Evolutionary conservation across 2,329 filamentous ascomycete genomes (phyloP).

Genomic region (Exserohilum turcica): DNA sequence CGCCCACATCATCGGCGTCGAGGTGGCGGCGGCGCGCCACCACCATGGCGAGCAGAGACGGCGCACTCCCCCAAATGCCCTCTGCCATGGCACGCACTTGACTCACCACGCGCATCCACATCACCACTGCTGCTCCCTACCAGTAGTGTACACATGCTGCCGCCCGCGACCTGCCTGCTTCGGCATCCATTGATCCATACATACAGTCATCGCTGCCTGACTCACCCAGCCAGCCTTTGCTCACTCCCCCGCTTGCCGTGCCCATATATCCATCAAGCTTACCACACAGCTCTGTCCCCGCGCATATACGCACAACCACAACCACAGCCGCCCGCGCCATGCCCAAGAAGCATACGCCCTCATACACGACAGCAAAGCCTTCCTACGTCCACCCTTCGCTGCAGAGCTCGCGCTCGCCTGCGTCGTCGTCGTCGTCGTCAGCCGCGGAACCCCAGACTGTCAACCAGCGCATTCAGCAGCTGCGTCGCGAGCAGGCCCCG

Average conservation of each 20-base stretch:
- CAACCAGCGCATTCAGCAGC: slow-evolving; percentile 55
- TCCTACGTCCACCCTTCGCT: slow-evolving; percentile 47
- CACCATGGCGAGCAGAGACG: too few species aligned
- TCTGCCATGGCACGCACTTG: too few species aligned
- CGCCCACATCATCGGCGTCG: too few species aligned
- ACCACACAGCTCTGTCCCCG: neutral
- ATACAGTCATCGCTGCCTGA: slow-evolving; percentile 14
- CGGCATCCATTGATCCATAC: neutral
- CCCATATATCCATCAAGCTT: slow-evolving; percentile 5
- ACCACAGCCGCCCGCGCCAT: slow-evolving; percentile 40
- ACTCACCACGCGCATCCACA: too few species aligned
- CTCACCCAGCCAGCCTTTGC: slow-evolving; percentile 8
- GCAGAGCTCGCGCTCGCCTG: slow-evolving; percentile 39
- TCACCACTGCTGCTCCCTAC: too few species aligned
- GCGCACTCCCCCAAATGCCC: too few species aligned
- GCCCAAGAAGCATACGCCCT: slow-evolving; percentile 55
- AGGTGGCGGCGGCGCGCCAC: too few species aligned
- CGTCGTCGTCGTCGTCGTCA: slow-evolving; percentile 28
- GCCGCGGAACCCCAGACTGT: slow-evolving; percentile 46
- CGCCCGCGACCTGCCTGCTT: neutral
- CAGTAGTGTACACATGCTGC: too few species aligned
- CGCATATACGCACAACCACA: neutral
- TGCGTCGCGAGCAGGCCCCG: slow-evolving; percentile 51
- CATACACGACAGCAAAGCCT: slow-evolving; percentile 50
- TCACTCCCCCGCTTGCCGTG: slow-evolving; percentile 15